Base-by-base conservation (phyloP, 1,139 yeast species). In the Pneumocystis sp. region DNA sequence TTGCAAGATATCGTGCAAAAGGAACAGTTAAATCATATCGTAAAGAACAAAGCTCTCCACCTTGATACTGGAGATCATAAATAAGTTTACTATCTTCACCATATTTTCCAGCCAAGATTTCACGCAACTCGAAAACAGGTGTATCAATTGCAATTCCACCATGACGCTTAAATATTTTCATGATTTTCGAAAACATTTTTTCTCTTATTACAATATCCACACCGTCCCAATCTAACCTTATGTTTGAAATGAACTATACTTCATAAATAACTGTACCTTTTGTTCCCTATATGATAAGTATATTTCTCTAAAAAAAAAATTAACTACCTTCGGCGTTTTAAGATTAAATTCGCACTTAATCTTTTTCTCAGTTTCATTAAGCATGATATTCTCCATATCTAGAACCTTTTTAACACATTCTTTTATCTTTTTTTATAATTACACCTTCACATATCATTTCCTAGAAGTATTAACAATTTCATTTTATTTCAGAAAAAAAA, bases 141-240 rank as follows among this genome's bases (percentile, higher is more conserved):
- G 98, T 93, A 74, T 93, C 98, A 70, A 93, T 89, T 63, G 98
- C 91, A 56, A 90, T 96, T 76, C 95, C 98, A 69, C 98, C 98
- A 76, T 93, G 98, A 72, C 90, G 86, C 77, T 90, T 87, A 81
- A 93, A 93, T 66, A 91, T 77, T 1, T 79, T 74, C 50, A 91
- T 83, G 70, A 93, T 78, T 19, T 89, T 83, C 65, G 80, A 79
- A 74, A 93, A 93, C 68, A 93, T 83, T 61, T 88, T 95, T 72
- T 89, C 93, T 75, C 98, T 85, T 71, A 93, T 83, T 62, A 89
- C 86, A 97, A 93, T 93, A 75, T 93, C 98, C 75, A 87, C 87
- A 72, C 93, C 98, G 70, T 96, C 87, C 98, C 98, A 93, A 76
- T 93, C 98, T 75, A 75, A 76, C n/a, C 1, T 50, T 50, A 6